Evolutionary conservation across 2,329 filamentous ascomycete genomes (phyloP), one percentile per base, ranked within the genome.

Genomic region (Colletotrichum sp.): DNA sequence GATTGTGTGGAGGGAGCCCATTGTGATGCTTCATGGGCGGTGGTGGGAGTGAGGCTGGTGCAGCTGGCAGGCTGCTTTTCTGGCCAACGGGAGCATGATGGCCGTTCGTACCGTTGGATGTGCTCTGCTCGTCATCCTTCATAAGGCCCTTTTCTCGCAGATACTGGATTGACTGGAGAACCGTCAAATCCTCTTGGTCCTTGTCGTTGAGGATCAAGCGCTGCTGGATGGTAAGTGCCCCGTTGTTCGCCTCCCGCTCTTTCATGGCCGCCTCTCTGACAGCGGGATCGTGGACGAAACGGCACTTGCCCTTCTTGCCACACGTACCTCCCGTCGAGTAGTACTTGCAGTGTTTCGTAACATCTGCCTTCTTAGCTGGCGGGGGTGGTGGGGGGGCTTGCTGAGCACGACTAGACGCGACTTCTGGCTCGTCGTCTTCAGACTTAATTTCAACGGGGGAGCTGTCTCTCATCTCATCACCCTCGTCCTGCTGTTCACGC

Each of bases 231-330:
- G 92, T 93, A 84, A 93, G 89, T 67, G 90, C 90, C 63, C 92
- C 92, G 76, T 92, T 91, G 79, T 93, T 93, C 80, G 88, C 87
- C 79, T 92, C 91, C 75, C 92, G 90, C 81, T 93, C 92, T 80
- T 88, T 90, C 65, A 93, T 86, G 73, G 92, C 92, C 78, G 90
- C 90, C 80, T 92, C 91, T 79, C 92, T 88, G 74, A 92, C 90
- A 77, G 90, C 89, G 21, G 89, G 88, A 81, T 94, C 92, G 82
- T 94, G 92, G 78, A 93, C 91, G 85, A 94, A 94, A 85, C 92
- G 92, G 87, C 92, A 94, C 91, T 93, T 93, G 91, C 91, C 91
- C 89, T 93, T 93, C 88, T 94, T 94, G 68, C 92, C 92, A 84
- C 92, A 94, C 74, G 88, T 92, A 76, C 92, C 92, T 78, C 92